Evolutionary conservation across 441 rosid genomes (phyloP), one percentile per base, ranked within the genome.

Genomic region (Pelargonium cotyledonis): DNA sequence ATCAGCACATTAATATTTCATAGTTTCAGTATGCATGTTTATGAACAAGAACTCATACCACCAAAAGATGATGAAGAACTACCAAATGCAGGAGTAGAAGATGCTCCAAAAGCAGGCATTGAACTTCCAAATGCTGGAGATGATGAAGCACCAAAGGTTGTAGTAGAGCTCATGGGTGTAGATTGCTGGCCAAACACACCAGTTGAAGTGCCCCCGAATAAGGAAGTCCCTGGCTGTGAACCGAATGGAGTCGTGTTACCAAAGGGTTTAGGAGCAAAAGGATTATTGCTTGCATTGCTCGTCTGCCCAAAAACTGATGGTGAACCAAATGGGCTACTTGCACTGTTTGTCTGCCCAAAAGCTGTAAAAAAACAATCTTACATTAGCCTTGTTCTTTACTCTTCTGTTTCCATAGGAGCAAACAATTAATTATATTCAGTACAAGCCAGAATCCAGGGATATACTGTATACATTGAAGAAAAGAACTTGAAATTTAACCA

Each of bases 191-290:
- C 97, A 85, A 95, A 92, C 77, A 88, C 88, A 26, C 98, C 97
- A 8, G 97, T 92, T 61, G 98, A 85, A 78, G 96, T 87, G 23
- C 92, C 92, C 46, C 98, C 98, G 66, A 95, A 90, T 21, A 87
- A 69, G 49, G 99, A 83, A 72, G 86, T 74, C 66, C 90, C 94
- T 0, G 94, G 82, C 73, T 92, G 98, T 65, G 95, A 72, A 6
- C 91, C 97, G 72, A 90, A 92, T 66, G 93, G 88, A 38, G 81
- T 69, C 70, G 93, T 76, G 70, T 80, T 73, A 57, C 97, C 91
- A 70, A 88, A 88, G 19, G 99, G 90, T 65, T 86, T 88, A 41
- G 92, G 81, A 29, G 90, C 92, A 81, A 92, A 95, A 43, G 87
- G 95, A 78, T 88, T 90, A 71, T 69, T 88, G 74, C 68, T 80